Conservation (phyloP, 2,329 filamentous ascomycete genomes). For the Talaromyces islandicus region DNA sequence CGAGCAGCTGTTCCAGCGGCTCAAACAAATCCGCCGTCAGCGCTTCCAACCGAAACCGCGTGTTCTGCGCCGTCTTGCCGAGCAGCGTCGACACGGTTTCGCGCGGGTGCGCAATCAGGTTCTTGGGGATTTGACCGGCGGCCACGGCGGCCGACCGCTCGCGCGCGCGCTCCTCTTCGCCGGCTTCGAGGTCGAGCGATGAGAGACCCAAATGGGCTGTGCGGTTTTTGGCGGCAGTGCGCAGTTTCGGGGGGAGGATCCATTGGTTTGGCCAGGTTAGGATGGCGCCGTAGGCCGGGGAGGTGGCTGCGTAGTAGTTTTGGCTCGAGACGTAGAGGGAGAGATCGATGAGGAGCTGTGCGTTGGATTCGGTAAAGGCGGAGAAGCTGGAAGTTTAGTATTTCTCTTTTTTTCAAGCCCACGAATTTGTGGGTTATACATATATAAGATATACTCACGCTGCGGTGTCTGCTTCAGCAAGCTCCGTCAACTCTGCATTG, state of each 20-base stretch:
- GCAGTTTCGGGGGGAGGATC: conserved; percentile 69
- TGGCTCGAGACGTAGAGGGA: conserved; percentile 84
- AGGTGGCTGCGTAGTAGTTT: conserved; percentile 74
- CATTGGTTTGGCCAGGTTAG: conserved; percentile 86
- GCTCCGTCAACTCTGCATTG: conserved; percentile 36
- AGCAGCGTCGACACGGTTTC: conserved; percentile 58
- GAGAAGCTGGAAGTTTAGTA: conserved; percentile 31
- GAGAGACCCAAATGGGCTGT: conserved; percentile 66
- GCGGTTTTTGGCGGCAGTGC: conserved; percentile 62
- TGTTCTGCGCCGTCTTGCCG: conserved; percentile 61
- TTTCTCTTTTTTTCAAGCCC: background rate
- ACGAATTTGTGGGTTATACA: too few species aligned
- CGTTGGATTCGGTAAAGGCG: conserved; percentile 67
- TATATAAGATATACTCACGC: conserved; percentile 34
- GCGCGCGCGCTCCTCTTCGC: conserved; percentile 34
- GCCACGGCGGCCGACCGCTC: conserved; percentile 34
- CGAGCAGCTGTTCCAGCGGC: conserved; percentile 61
- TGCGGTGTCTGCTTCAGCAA: conserved; percentile 43
- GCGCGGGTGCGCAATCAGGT: conserved; percentile 50
- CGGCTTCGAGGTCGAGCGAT: conserved; percentile 57
- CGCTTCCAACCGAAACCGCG: conserved; percentile 69
- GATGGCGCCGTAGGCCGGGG: conserved; percentile 72
- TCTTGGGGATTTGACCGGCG: conserved; percentile 37
- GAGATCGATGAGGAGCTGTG: conserved; percentile 74
- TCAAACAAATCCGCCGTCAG: conserved; percentile 66